phyloP scores from a whole-genome alignment of 768 basidiomycete species.

The Russula lepida region DNA sequence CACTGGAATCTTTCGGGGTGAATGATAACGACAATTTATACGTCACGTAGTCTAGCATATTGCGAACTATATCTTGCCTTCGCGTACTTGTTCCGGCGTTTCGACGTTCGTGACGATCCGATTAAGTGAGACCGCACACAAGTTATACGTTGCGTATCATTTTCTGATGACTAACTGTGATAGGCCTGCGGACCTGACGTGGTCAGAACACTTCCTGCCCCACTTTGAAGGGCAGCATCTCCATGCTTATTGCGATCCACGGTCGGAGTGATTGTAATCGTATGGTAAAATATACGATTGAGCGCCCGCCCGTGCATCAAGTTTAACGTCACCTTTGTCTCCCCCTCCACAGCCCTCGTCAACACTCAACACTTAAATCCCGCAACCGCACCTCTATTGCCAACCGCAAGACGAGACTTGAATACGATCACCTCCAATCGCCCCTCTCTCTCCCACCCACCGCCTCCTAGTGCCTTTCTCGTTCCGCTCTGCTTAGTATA shows the following conservation, averaged over 20 bases:
- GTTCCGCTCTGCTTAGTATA: too few relatives aligned
- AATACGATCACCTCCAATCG: too few relatives aligned
- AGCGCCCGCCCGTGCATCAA: too few relatives aligned
- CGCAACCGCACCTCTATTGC: too few relatives aligned
- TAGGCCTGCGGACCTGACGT: slow-evolving; percentile 9
- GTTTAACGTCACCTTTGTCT: too few relatives aligned
- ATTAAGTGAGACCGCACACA: neutral
- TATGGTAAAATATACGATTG: too few relatives aligned
- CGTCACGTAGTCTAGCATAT: slow-evolving; percentile 16
- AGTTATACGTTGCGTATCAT: too few relatives aligned
- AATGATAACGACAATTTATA: neutral
- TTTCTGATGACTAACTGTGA: neutral
- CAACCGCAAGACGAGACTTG: too few relatives aligned
- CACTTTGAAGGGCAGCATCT: slow-evolving; percentile 10
- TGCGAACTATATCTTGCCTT: slow-evolving; percentile 21
- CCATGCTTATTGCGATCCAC: slow-evolving; percentile 12
- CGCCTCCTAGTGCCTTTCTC: too few relatives aligned
- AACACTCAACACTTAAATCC: too few relatives aligned
- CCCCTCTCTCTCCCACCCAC: too few relatives aligned
- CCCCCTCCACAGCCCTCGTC: too few relatives aligned
- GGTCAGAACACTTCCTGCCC: slow-evolving; percentile 11
- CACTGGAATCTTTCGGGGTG: neutral
- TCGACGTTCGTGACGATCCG: slow-evolving; percentile 17
- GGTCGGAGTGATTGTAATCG: neutral
- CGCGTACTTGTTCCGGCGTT: slow-evolving; percentile 24